Percentiles rank a stretch among this genome's conserved stretches.
Conservation (phyloP, 1,284 basidiomycete genomes). For the Puccinia triticina region DNA sequence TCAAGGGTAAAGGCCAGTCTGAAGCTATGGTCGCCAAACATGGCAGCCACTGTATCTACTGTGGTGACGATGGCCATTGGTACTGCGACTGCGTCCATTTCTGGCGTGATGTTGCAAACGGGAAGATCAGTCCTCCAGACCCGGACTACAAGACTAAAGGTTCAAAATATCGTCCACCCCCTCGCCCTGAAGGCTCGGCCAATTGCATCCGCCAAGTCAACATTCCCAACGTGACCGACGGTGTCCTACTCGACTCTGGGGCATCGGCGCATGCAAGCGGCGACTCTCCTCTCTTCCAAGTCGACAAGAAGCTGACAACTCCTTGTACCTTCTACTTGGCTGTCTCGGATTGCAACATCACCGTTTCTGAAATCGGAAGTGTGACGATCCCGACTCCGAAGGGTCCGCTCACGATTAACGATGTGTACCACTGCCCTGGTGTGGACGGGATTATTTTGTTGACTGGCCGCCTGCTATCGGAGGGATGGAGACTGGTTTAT, state of each 20-base stretch:
- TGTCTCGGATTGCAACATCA: neutral
- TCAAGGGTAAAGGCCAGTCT: neutral
- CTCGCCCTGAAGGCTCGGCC: too few species aligned
- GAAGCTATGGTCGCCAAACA: neutral
- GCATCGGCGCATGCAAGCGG: too few species aligned
- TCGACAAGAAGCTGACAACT: neutral
- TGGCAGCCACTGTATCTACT: neutral
- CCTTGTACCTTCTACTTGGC: neutral
- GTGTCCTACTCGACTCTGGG: too few species aligned
- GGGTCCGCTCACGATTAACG: neutral
- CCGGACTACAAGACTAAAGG: neutral
- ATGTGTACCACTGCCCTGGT: too few species aligned
- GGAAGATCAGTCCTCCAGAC: too few species aligned
- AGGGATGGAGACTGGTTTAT: neutral
- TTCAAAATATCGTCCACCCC: neutral
- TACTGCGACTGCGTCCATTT: too few species aligned
- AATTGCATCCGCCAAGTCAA: neutral
- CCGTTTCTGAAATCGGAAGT: neutral
- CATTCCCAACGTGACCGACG: too few species aligned
- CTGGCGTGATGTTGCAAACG: neutral
- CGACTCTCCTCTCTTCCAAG: too few species aligned
- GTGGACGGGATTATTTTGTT: neutral
- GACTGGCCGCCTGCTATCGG: neutral
- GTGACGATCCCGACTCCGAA: conserved; percentile 8
- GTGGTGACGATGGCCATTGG: neutral